Conservation (phyloP, 176 grass and related monocot species). For the Zoysia pacifica region DNA sequence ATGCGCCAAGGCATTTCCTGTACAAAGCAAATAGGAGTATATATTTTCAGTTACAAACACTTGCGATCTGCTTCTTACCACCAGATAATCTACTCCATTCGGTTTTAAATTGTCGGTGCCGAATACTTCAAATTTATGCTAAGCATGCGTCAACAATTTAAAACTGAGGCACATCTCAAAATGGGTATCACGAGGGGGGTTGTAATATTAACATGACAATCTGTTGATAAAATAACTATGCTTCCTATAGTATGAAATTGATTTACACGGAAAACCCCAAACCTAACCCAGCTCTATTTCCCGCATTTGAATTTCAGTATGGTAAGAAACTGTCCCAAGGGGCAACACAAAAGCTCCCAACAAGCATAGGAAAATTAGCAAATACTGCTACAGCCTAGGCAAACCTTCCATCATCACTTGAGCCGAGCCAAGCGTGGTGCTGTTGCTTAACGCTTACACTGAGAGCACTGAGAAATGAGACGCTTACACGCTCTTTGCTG, state of each 20-base stretch:
- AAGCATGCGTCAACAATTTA: too few species aligned
- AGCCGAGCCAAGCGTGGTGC: background rate
- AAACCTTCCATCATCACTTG: constrained; percentile 32
- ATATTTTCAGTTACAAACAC: background rate
- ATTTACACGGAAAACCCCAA: constrained; percentile 14
- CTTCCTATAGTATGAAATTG: background rate
- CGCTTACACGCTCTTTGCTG: background rate
- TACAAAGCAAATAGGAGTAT: background rate
- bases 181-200: background rate
- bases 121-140: too few species aligned
- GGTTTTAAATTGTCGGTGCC: too few species aligned
- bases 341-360: constrained; percentile 11
- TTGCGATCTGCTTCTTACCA: background rate
- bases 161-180: background rate
- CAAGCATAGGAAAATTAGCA: background rate
- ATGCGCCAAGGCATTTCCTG: background rate
- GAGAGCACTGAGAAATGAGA: background rate
- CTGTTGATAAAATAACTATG: background rate
- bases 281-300: constrained; percentile 35
- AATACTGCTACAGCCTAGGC: constrained; percentile 25
- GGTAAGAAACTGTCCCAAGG: constrained; percentile 18
- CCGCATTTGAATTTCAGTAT: constrained; percentile 33
- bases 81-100: background rate
- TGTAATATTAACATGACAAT: background rate
- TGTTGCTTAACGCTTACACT: background rate